Conservation (phyloP, 176 grass and related monocot genomes). For the Zoysia pacifica region DNA sequence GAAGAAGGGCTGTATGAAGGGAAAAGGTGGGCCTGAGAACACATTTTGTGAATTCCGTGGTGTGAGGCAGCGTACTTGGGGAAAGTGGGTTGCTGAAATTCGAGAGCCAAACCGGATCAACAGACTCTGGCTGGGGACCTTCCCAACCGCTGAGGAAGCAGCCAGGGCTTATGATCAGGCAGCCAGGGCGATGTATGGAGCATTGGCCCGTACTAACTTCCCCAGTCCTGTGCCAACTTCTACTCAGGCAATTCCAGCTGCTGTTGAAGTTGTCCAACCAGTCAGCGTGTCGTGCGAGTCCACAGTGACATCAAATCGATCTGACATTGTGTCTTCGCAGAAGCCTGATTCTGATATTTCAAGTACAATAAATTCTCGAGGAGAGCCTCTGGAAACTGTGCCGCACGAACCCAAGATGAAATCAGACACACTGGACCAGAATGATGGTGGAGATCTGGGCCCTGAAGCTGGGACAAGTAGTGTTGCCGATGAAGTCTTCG, state of each 20-base stretch:
- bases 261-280: neutral
- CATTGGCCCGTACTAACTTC: slow-evolving; percentile 63
- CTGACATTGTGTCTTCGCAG: neutral
- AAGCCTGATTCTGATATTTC: slow-evolving; percentile 25
- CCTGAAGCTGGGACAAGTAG: neutral
- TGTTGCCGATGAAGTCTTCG: slow-evolving; percentile 33
- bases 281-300: slow-evolving; percentile 46
- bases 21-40: slow-evolving; percentile 93
- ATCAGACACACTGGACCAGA: neutral
- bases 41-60: slow-evolving; percentile 63
- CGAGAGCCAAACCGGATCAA: slow-evolving; percentile 65
- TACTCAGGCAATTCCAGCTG: neutral
- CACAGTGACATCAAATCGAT: slow-evolving; percentile 41
- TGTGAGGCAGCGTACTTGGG: slow-evolving; percentile 88
- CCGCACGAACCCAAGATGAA: neutral
- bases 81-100: slow-evolving; percentile 98
- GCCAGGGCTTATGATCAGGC: slow-evolving; percentile 86
- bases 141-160: slow-evolving; percentile 58
- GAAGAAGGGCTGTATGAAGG: slow-evolving; percentile 93
- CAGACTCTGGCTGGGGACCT: slow-evolving; percentile 92
- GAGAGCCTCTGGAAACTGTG: neutral
- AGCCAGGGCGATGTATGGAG: slow-evolving; percentile 87
- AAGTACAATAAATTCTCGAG: neutral
- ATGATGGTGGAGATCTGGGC: neutral
- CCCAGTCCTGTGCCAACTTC: neutral